A percentile compares a stretch with the other conserved stretches of the same genome.
phyloP scores from a whole-genome alignment of 257 asterid genomes.

The Salvia miltiorrhiza region DNA sequence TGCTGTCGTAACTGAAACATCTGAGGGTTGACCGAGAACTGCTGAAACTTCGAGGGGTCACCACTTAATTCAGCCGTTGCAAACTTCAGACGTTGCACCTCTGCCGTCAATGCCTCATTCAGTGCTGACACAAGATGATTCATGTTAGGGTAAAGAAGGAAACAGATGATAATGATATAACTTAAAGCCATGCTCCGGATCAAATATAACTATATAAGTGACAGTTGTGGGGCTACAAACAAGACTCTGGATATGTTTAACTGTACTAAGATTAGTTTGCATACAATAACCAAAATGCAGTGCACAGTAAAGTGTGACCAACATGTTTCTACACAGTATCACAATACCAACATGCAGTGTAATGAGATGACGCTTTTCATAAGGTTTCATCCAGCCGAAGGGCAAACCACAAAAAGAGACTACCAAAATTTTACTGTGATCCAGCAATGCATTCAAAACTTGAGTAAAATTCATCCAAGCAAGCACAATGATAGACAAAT shows the following conservation, averaged over 20 bases:
- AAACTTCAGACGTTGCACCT: conserved; percentile 64
- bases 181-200: background rate
- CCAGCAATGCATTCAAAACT: background rate
- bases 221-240: background rate
- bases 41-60: conserved; percentile 48
- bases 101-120: conserved; percentile 58
- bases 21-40: conserved; percentile 43
- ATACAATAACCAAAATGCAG: too few relatives aligned
- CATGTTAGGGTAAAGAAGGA: background rate
- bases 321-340: too few relatives aligned
- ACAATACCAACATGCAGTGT: too few relatives aligned
- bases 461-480: background rate
- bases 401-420: background rate
- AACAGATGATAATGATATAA: background rate
- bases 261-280: too few relatives aligned
- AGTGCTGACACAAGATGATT: conserved; percentile 41
- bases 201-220: too few relatives aligned
- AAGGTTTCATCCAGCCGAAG: background rate
- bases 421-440: background rate
- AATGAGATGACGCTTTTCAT: background rate
- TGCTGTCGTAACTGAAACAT: conserved; percentile 45
- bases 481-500: background rate
- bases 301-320: too few relatives aligned
- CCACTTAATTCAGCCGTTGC: conserved; percentile 44
- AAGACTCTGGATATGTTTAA: background rate